Percentiles rank a stretch among this genome's conserved stretches.
phyloP scores from a whole-genome alignment of 345 rosid genomes.

The Ailanthus altissimus region DNA sequence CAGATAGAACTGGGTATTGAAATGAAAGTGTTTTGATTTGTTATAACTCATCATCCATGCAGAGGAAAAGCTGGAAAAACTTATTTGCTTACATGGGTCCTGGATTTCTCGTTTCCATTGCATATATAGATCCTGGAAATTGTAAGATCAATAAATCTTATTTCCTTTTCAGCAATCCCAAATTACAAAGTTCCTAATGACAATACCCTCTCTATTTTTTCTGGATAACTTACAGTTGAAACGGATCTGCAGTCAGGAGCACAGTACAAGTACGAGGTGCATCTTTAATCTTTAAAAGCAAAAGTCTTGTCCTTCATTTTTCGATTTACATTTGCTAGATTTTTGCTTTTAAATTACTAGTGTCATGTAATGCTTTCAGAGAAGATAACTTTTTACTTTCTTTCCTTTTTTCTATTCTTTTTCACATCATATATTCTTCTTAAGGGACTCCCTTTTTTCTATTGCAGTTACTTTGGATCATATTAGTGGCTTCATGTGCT shows the following conservation, averaged over 20 bases:
- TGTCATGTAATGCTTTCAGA: background rate
- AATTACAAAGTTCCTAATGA: slow-evolving; percentile 5
- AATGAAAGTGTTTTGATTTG: background rate
- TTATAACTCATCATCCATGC: slow-evolving; percentile 27
- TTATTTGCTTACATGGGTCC: slow-evolving; percentile 89
- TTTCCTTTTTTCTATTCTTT: no score
- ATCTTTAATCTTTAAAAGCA: slow-evolving; percentile 16
- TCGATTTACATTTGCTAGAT: background rate
- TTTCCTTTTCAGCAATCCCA: background rate
- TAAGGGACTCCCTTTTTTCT: slow-evolving; percentile 10
- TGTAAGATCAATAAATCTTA: slow-evolving; percentile 47
- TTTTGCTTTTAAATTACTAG: background rate
- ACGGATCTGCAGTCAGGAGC: slow-evolving; percentile 98
- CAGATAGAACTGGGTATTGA: background rate
- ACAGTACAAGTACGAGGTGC: slow-evolving; percentile 74
- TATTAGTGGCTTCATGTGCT: slow-evolving; percentile 88
- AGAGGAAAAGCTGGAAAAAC: slow-evolving; percentile 93
- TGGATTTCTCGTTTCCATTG: slow-evolving; percentile 94
- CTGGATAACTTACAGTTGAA: slow-evolving; percentile 65
- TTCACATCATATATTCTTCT: background rate
- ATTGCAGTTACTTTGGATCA: slow-evolving; percentile 89
- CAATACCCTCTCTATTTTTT: slow-evolving; percentile 21
- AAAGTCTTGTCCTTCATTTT: background rate
- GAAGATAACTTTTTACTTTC: background rate
- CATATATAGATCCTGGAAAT: slow-evolving; percentile 97